phyloP scores from a whole-genome alignment of 345 rosid species.

The Acer negundo region DNA sequence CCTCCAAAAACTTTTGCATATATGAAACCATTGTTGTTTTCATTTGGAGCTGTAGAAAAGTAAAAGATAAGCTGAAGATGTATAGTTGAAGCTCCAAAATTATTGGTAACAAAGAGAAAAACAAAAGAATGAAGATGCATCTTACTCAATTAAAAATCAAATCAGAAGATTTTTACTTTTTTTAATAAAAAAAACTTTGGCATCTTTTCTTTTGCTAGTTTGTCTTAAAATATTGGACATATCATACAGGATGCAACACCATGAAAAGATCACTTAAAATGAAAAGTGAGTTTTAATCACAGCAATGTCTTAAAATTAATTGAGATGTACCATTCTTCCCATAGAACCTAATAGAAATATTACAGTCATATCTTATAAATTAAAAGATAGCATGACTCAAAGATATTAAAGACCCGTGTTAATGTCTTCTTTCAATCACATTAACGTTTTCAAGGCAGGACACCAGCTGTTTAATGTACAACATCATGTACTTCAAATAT shows the following conservation, averaged over 20 bases:
- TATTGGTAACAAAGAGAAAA: slow-evolving; percentile 6
- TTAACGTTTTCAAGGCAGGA: neutral
- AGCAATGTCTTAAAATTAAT: neutral
- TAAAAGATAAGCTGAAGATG: slow-evolving; percentile 12
- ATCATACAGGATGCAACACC: neutral
- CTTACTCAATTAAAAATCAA: slow-evolving; percentile 18
- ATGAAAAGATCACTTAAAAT: neutral
- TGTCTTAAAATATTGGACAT: neutral
- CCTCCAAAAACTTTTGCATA: slow-evolving; percentile 95
- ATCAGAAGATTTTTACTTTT: neutral
- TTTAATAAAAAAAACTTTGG: neutral
- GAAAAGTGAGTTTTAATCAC: slow-evolving; percentile 7
- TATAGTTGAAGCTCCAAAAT: slow-evolving; percentile 9
- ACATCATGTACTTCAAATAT: neutral
- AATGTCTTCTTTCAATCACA: neutral
- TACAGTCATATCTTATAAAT: slow-evolving; percentile 1
- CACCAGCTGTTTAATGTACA: neutral
- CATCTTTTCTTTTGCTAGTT: neutral
- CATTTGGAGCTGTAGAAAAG: slow-evolving; percentile 56
- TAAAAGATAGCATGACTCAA: neutral
- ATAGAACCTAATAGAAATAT: neutral
- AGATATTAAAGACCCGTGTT: neutral
- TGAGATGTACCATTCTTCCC: neutral
- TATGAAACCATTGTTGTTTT: slow-evolving; percentile 64
- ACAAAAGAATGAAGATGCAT: neutral